Conservation (phyloP, 306 rosid genomes). For the Trifolium dubium region DNA sequence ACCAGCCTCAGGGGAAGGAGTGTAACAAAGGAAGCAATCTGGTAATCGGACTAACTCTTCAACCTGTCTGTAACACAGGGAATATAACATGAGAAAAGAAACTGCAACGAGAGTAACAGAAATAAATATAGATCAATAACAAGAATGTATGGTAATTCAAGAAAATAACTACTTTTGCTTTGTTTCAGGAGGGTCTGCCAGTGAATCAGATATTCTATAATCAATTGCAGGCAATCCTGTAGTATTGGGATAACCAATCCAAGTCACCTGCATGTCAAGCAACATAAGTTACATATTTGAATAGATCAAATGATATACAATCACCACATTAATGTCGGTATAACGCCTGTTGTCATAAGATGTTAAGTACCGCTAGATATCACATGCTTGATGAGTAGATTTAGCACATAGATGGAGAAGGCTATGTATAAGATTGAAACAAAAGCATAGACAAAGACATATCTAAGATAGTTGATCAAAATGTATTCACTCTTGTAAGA, state of each 20-base stretch:
- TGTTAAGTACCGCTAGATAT: not conserved
- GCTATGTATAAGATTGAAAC: not conserved
- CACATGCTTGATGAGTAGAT: slow-evolving; percentile 20
- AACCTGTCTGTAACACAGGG: slow-evolving; percentile 69
- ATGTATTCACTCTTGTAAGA: not conserved
- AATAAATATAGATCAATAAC: slow-evolving; percentile 37
- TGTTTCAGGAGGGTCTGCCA: slow-evolving; percentile 86
- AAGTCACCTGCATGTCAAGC: slow-evolving; percentile 73
- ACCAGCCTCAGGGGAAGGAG: slow-evolving; percentile 98
- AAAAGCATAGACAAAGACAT: not conserved
- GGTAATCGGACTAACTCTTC: slow-evolving; percentile 94
- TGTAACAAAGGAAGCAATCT: slow-evolving; percentile 88
- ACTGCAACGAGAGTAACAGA: slow-evolving; percentile 8
- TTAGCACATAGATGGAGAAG: slow-evolving; percentile 24
- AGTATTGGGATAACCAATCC: slow-evolving; percentile 99
- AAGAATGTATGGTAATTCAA: slow-evolving; percentile 39
- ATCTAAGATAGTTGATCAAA: not conserved
- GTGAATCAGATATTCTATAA: slow-evolving; percentile 91
- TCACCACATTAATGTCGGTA: slow-evolving; percentile 16
- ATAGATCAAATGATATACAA: slow-evolving; percentile 33
- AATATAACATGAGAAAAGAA: slow-evolving; percentile 24
- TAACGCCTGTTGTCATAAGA: not conserved
- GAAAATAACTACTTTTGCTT: slow-evolving; percentile 78
- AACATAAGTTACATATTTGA: slow-evolving; percentile 27
- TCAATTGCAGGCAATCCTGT: slow-evolving; percentile 97